Conservation (phyloP, 1,284 basidiomycete species). For the Phenoliferia sp. region DNA sequence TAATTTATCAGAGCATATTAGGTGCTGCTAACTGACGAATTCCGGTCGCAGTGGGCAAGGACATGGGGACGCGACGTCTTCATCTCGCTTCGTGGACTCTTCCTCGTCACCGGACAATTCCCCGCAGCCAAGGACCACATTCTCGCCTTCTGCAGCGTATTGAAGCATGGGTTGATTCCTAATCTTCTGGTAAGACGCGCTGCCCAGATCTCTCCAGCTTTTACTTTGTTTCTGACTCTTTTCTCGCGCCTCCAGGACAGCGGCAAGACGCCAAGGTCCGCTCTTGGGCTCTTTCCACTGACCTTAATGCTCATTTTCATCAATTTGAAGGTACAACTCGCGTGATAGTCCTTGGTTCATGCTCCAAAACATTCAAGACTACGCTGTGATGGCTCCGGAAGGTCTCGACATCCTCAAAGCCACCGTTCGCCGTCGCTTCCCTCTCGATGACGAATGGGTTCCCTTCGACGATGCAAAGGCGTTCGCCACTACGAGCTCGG, state of each 20-base stretch:
- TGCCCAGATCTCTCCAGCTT: too few relatives aligned
- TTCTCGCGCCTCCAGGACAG: slow-evolving; percentile 21
- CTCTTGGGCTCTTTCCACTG: slow-evolving; percentile 97
- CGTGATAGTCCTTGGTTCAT: slow-evolving; percentile 97
- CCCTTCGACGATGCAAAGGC: slow-evolving; percentile 81
- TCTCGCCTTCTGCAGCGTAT: slow-evolving; percentile 51
- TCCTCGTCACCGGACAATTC: slow-evolving; percentile 86
- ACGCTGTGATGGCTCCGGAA: slow-evolving; percentile 74
- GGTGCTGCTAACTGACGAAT: neutral
- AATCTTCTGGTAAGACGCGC: slow-evolving; percentile 70
- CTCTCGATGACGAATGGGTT: slow-evolving; percentile 88
- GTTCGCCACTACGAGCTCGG: slow-evolving; percentile 69
- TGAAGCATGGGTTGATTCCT: slow-evolving; percentile 61
- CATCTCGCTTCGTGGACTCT: slow-evolving; percentile 84
- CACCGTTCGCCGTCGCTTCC: slow-evolving; percentile 83
- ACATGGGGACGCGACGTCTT: slow-evolving; percentile 92
- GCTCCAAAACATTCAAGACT: slow-evolving; percentile 97
- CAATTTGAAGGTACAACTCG: slow-evolving; percentile 60
- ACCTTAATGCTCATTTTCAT: neutral
- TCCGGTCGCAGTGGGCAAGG: slow-evolving; percentile 62
- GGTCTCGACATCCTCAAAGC: slow-evolving; percentile 77
- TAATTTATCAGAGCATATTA: neutral
- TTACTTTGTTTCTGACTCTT: neutral
- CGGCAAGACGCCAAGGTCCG: slow-evolving; percentile 58
- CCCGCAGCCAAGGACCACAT: slow-evolving; percentile 80